A percentile compares a stretch with the other conserved stretches of the same genome.
These are phyloP conservation scores for Malus asiatica DNA, from an alignment of 306 rosid species.

Conservation along the genomic window DNA sequence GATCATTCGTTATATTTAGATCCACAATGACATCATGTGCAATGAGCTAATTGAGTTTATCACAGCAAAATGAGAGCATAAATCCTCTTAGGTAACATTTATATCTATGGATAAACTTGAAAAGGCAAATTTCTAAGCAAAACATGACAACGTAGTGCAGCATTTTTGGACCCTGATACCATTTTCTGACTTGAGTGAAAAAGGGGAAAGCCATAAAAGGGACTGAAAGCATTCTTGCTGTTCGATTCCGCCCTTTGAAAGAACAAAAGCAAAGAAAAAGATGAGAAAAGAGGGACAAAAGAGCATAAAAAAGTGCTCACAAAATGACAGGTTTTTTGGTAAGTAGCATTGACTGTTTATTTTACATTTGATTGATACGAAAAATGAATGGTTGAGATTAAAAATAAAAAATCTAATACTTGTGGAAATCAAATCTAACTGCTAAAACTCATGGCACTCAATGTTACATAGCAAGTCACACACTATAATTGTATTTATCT, in stretches of 20 bases:
- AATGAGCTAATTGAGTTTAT: background rate
- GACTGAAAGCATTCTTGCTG: background rate
- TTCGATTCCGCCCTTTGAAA: slow-evolving; percentile 18
- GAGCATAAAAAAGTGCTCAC: slow-evolving; percentile 16
- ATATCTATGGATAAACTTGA: background rate
- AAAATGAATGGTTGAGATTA: too few species aligned
- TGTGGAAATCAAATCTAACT: too few species aligned
- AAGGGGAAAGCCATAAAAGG: slow-evolving; percentile 8
- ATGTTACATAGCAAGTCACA: too few species aligned
- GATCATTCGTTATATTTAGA: background rate
- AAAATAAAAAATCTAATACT: too few species aligned
- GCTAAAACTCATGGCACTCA: too few species aligned
- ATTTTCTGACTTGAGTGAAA: slow-evolving; percentile 8
- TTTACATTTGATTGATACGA: too few species aligned
- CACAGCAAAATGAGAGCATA: background rate
- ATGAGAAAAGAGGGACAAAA: background rate
- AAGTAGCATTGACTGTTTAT: background rate
- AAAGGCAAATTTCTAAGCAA: background rate
- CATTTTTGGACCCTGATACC: background rate
- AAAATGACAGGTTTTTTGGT: background rate
- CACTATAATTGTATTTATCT: background rate
- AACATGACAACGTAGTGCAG: background rate
- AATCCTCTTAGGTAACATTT: background rate
- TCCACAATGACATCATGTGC: background rate
- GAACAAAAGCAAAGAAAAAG: slow-evolving; percentile 17